Evolutionary conservation across 2,329 filamentous ascomycete genomes (phyloP).

Genomic region (Phialophora chinensis): DNA sequence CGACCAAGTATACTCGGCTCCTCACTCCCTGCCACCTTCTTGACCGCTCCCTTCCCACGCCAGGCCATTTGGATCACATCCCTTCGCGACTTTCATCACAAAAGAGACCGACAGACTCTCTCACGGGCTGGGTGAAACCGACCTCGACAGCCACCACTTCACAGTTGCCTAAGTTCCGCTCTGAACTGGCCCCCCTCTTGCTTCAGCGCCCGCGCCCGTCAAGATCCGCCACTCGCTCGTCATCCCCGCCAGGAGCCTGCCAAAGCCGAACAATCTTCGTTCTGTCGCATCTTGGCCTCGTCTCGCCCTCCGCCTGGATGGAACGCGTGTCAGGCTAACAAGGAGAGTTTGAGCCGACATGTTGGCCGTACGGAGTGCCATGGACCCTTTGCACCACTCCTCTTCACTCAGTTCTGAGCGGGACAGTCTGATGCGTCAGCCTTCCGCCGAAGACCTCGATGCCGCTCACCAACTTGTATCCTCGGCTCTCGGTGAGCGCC

Average conservation of each 20-base stretch:
- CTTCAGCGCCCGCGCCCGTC: background rate
- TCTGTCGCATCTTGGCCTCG: background rate
- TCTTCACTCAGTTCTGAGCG: conserved; percentile 29
- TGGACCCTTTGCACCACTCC: conserved; percentile 38
- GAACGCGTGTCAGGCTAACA: conserved; percentile 22
- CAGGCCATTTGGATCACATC: background rate
- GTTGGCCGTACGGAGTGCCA: conserved; percentile 39
- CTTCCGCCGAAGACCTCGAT: conserved; percentile 55
- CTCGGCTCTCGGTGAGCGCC: conserved; percentile 51
- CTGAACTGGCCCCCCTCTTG: background rate
- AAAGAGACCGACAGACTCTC: background rate
- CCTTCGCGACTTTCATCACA: background rate
- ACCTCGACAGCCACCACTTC: conserved; percentile 4
- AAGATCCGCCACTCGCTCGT: background rate
- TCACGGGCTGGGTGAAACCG: background rate
- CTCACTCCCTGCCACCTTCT: conserved; percentile 10
- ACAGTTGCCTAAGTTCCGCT: conserved; percentile 14
- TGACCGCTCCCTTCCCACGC: conserved; percentile 7
- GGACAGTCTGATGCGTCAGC: conserved; percentile 48
- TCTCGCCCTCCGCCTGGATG: conserved; percentile 19
- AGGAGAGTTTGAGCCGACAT: conserved; percentile 31
- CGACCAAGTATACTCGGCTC: conserved; percentile 18
- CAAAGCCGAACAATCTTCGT: background rate
- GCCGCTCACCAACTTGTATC: conserved; percentile 56
- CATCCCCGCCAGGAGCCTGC: background rate